These are phyloP conservation scores for Uronychia binucleata DNA, from an alignment of 73 alveolate genomes.

Conservation along the genomic window DNA sequence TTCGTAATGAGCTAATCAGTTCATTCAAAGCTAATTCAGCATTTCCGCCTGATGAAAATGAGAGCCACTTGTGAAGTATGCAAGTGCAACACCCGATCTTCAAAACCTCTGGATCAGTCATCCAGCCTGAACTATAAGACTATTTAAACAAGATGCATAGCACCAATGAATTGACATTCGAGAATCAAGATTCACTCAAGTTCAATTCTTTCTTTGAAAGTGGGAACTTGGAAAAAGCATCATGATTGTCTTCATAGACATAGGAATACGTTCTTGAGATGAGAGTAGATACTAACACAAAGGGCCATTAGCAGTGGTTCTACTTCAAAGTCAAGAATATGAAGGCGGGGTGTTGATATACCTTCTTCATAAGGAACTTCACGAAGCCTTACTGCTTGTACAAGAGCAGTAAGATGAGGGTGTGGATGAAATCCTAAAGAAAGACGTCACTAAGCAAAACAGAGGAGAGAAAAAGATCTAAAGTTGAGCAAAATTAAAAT, in stretches of 20 bases:
- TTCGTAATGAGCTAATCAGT: no score
- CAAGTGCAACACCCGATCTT: no score
- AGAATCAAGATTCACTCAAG: constrained; percentile 2
- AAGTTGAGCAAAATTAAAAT: not conserved
- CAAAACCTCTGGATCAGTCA: no score
- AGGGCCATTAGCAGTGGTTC: not conserved
- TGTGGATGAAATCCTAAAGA: not conserved
- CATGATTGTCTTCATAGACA: not conserved
- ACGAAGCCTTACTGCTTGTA: not conserved
- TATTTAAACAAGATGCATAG: no score
- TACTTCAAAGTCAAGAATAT: not conserved
- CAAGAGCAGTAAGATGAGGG: not conserved
- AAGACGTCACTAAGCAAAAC: no score
- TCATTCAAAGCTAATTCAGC: no score
- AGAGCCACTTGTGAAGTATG: no score
- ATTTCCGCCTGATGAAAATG: no score
- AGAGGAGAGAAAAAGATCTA: not conserved
- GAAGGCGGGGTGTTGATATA: not conserved
- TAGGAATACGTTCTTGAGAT: not conserved
- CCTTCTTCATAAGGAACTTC: not conserved
- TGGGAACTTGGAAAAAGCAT: constrained; percentile 28
- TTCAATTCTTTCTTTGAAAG: constrained; percentile 29
- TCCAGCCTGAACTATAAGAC: no score
- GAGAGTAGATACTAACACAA: not conserved
- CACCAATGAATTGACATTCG: no score